These are phyloP conservation scores for Aspergillus felis DNA, from an alignment of 2,329 filamentous ascomycete species.

Conservation along the genomic window DNA sequence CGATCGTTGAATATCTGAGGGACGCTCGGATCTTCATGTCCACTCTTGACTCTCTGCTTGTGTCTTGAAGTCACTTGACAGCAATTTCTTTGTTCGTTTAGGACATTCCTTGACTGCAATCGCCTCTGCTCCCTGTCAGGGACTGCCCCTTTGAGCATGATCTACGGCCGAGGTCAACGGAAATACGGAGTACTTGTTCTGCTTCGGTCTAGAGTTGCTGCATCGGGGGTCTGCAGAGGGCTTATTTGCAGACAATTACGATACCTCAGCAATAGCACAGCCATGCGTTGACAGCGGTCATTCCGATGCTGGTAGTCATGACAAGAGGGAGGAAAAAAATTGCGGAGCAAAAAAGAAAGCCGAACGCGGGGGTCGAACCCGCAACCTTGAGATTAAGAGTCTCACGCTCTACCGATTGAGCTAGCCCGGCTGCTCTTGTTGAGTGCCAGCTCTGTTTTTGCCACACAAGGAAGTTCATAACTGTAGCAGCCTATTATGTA, in stretches of 20 bases:
- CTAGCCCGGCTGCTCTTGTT: slow-evolving; percentile 40
- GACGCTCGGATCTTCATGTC: neutral
- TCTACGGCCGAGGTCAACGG: neutral
- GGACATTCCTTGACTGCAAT: neutral
- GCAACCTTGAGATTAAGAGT: slow-evolving; percentile 46
- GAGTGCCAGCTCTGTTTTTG: too few relatives aligned
- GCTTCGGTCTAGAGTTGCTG: neutral
- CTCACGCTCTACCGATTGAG: slow-evolving; percentile 51
- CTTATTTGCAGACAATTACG: neutral
- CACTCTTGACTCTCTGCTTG: neutral
- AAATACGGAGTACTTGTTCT: neutral
- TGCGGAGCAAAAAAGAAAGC: slow-evolving; percentile 22
- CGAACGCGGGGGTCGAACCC: slow-evolving; percentile 43
- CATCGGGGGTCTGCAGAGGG: neutral
- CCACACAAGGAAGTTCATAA: too few relatives aligned
- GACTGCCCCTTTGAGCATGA: too few relatives aligned
- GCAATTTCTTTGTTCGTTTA: neutral
- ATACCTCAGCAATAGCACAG: neutral
- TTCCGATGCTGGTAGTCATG: neutral
- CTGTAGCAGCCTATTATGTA: too few relatives aligned
- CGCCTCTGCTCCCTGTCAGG: too few relatives aligned
- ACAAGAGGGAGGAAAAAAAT: neutral
- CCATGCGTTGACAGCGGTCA: neutral
- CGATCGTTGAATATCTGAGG: neutral
- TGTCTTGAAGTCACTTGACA: neutral